Base-by-base conservation (phyloP, 2,329 filamentous ascomycete species). In the Whalleya microplaca region DNA sequence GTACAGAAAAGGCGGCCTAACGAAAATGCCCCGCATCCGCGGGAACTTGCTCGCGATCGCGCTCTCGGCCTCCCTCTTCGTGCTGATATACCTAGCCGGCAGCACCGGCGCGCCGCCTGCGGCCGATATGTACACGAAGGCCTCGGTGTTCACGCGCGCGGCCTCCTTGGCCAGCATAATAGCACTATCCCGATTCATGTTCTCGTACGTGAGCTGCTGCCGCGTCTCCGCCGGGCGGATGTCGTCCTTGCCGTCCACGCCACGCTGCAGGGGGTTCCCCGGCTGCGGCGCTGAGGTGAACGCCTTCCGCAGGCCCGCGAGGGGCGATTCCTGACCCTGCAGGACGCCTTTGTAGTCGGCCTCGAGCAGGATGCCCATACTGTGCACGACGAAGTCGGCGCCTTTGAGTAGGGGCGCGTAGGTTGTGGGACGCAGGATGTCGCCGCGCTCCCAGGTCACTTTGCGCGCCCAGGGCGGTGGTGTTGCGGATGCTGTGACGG, bases 321-420 rank as follows among this genome's bases (percentile, higher is more conserved):
- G 75, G n/a, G 92, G 86, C 0, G 90, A 92, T 68, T 96, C 93
- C 58, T 84, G 86, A 48, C 95, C 95, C 19, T 86, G 88, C 21
- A 99, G 72, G 16, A 96, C 88, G 65, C 90, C 90, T 76, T 99
- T 99, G 84, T 99, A 99, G 79, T 99, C 95, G 48, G 93, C 92
- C 78, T 99, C 95, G 9, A 99, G 84, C 18, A 99, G 82, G 67
- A 99, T 97, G 9, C 95, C 95, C 89, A 98, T 93, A 69, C 84
- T 92, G 80, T 99, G 95, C 45, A 99, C 89, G 21, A 98, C 93
- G 54, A 87, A 93, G 72, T 92, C 86, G 59, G 92, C 91, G 54
- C 84, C 85, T 64, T 85, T 83, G 59, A 99, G 84, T 46, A 94
- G 84, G 0, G 88, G 78, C 8, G 84, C 84, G 77, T 97, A 99